Evolutionary conservation across 495 filamentous ascomycete species (phyloP).

Genomic region (Xylona heveae): DNA sequence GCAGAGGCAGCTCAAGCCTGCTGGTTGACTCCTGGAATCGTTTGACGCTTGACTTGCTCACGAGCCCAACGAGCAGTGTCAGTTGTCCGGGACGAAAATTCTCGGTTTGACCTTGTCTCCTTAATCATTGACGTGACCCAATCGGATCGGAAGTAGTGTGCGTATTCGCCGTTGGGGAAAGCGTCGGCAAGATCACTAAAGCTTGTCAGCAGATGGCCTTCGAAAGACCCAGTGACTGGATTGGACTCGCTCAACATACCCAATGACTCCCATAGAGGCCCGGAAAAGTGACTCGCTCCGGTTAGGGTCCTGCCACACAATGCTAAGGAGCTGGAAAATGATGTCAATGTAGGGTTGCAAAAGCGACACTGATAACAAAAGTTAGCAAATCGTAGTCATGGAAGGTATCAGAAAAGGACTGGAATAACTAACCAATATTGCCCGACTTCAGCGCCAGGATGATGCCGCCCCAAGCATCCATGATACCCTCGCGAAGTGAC

Average conservation of each 20-base stretch:
- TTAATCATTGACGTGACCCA: constrained; percentile 78
- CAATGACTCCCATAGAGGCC: constrained; percentile 87
- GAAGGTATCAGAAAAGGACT: neutral
- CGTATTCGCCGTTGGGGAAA: constrained; percentile 77
- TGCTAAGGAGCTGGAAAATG: constrained; percentile 75
- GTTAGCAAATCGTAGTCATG: constrained; percentile 11
- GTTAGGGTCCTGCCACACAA: constrained; percentile 58
- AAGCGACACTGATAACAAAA: constrained; percentile 29
- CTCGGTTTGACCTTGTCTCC: constrained; percentile 66
- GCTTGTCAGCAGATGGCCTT: constrained; percentile 14
- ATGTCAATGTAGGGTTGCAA: constrained; percentile 61
- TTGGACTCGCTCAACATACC: constrained; percentile 31
- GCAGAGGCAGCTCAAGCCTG: too few relatives aligned
- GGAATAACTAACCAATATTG: constrained; percentile 38
- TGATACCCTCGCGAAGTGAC: constrained; percentile 86
- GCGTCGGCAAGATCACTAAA: constrained; percentile 78
- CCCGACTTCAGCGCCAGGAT: constrained; percentile 76
- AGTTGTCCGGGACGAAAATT: constrained; percentile 61
- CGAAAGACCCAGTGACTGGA: constrained; percentile 1
- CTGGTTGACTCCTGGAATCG: too few relatives aligned
- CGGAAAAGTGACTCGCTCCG: constrained; percentile 82
- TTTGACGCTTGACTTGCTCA: constrained; percentile 90
- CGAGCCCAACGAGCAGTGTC: constrained; percentile 94
- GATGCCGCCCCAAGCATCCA: constrained; percentile 97
- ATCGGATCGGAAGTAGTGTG: constrained; percentile 63